phyloP scores from a whole-genome alignment of 345 rosid species.

The Clausena lansium region DNA sequence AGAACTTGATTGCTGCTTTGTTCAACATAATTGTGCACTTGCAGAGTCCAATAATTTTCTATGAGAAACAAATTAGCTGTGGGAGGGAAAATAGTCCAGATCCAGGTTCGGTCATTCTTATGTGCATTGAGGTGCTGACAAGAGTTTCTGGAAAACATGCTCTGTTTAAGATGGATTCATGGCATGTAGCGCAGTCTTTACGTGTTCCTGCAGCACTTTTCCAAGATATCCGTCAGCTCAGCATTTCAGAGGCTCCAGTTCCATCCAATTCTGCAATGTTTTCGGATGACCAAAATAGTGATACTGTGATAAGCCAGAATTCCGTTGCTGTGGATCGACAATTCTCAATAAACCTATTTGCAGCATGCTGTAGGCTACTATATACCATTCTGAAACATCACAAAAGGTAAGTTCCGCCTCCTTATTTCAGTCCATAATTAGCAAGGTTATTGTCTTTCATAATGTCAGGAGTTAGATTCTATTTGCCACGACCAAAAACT shows the following conservation, averaged over 20 bases:
- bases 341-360: slow-evolving; percentile 54
- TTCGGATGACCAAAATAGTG: slow-evolving; percentile 23
- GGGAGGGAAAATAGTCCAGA: slow-evolving; percentile 47
- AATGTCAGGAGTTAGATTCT: slow-evolving; percentile 2
- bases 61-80: slow-evolving; percentile 20
- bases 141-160: slow-evolving; percentile 73
- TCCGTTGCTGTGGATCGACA: slow-evolving; percentile 39
- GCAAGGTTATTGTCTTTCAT: background rate
- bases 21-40: slow-evolving; percentile 75
- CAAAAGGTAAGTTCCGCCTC: slow-evolving; percentile 48
- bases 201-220: slow-evolving; percentile 70
- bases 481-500: slow-evolving; percentile 2
- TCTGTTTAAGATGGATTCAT: slow-evolving; percentile 62
- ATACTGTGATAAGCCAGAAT: slow-evolving; percentile 25
- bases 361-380: slow-evolving; percentile 71
- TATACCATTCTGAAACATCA: slow-evolving; percentile 78
- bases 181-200: slow-evolving; percentile 72
- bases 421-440: background rate
- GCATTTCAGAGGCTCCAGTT: slow-evolving; percentile 28
- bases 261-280: slow-evolving; percentile 19
- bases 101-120: slow-evolving; percentile 81
- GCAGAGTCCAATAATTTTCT: slow-evolving; percentile 69
- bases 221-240: slow-evolving; percentile 42
- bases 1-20: slow-evolving; percentile 60
- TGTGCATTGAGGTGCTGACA: slow-evolving; percentile 84